These are phyloP conservation scores for Hypoxylon subgilvum DNA, from an alignment of 495 filamentous ascomycete species.

Conservation along the genomic window DNA sequence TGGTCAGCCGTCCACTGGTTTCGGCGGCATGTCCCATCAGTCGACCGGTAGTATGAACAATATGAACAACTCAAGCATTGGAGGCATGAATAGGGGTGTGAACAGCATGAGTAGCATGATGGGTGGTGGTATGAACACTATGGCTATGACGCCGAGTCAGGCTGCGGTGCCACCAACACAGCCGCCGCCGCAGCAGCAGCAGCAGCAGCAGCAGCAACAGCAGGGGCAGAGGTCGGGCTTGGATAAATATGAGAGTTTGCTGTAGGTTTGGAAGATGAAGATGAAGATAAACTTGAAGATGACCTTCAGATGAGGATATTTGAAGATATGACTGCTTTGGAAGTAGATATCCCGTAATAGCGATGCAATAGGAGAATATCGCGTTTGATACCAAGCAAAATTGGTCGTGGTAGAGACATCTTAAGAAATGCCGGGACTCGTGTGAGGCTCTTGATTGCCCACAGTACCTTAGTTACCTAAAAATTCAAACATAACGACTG, in stretches of 20 bases:
- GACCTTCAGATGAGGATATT: background rate
- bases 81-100: slow-evolving; percentile 29
- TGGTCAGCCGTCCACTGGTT: slow-evolving; percentile 11
- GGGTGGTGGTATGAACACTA: slow-evolving; percentile 17
- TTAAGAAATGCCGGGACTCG: no score
- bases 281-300: background rate
- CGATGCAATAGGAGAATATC: no score
- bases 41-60: slow-evolving; percentile 32
- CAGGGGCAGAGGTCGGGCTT: slow-evolving; percentile 62
- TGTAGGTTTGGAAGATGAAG: slow-evolving; percentile 55
- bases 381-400: no score
- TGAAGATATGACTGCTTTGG: no score
- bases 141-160: slow-evolving; percentile 26
- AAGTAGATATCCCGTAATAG: no score
- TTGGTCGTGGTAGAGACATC: no score
- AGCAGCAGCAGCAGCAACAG: slow-evolving; percentile 39
- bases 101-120: slow-evolving; percentile 36
- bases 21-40: slow-evolving; percentile 24
- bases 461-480: no score
- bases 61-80: slow-evolving; percentile 38
- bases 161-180: slow-evolving; percentile 10
- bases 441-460: no score
- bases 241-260: slow-evolving; percentile 81
- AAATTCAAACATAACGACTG: no score
- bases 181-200: slow-evolving; percentile 38